phyloP scores from a whole-genome alignment of 148 eudicot genomes.

The Amaranthus cruentus region DNA sequence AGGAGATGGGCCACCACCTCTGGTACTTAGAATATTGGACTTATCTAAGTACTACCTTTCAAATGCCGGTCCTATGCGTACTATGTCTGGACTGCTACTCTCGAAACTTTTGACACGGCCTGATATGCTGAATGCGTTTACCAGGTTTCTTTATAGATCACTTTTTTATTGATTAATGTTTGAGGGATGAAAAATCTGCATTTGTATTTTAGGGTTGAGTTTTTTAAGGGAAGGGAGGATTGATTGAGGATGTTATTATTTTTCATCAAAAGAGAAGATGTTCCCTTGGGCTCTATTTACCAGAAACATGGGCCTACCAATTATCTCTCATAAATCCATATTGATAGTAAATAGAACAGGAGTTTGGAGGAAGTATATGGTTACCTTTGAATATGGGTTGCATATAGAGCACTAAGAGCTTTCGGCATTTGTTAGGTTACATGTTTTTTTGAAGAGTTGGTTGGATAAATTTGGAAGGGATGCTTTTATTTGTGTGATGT shows the following conservation, averaged over 20 bases:
- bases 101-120: conserved; percentile 93
- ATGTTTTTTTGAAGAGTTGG: neutral
- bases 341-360: neutral
- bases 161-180: neutral
- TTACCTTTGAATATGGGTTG: neutral
- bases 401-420: neutral
- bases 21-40: conserved; percentile 64
- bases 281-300: too few species aligned
- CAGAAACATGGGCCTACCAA: too few species aligned
- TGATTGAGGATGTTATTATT: neutral
- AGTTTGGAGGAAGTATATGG: neutral
- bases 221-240: neutral
- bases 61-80: conserved; percentile 94
- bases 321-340: too few species aligned
- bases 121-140: conserved; percentile 75
- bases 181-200: neutral
- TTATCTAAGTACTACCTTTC: conserved; percentile 84
- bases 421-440: neutral
- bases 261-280: neutral
- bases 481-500: neutral
- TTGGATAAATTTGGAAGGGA: neutral
- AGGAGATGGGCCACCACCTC: conserved; percentile 68
- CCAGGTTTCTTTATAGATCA: conserved; percentile 46
- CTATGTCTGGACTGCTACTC: conserved; percentile 79
- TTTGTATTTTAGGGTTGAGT: neutral